phyloP scores from a whole-genome alignment of 352 stramenopile genomes.

The Phytopythium litorale region DNA sequence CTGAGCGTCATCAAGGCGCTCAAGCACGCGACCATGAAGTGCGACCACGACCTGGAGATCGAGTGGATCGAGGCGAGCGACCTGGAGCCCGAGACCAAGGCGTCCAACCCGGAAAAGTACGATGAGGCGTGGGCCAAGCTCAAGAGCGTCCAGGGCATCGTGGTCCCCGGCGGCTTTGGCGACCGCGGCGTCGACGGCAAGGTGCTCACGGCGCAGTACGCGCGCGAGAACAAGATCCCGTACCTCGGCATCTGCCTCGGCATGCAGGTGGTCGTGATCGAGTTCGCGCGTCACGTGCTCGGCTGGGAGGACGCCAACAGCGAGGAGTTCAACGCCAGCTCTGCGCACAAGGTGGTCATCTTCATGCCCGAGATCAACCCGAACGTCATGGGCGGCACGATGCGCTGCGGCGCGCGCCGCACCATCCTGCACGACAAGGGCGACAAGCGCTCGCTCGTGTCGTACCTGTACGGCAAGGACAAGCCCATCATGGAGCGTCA shows the following conservation, averaged over 20 bases:
- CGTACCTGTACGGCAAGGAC: constrained; percentile 90
- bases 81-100: constrained; percentile 86
- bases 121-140: constrained; percentile 92
- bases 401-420: constrained; percentile 96
- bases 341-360: constrained; percentile 94
- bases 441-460: constrained; percentile 86
- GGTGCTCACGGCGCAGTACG: constrained; percentile 94
- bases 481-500: constrained; percentile 94
- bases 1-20: constrained; percentile 97
- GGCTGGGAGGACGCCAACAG: constrained; percentile 93
- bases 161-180: constrained; percentile 99
- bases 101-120: constrained; percentile 67
- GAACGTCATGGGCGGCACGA: constrained; percentile 98
- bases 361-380: constrained; percentile 99
- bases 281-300: constrained; percentile 96
- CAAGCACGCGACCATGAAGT: constrained; percentile 95
- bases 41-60: constrained; percentile 91
- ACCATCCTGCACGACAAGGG: constrained; percentile 92
- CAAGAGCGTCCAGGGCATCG: constrained; percentile 90
- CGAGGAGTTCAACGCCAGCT: constrained; percentile 91
- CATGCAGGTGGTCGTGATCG: constrained; percentile 94
- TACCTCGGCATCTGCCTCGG: constrained; percentile 99
- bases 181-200: constrained; percentile 98
- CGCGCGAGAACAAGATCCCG: constrained; percentile 93
- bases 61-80: constrained; percentile 98